Conservation (phyloP, 768 basidiomycete species). For the Rubroboletus pulcherrimus region DNA sequence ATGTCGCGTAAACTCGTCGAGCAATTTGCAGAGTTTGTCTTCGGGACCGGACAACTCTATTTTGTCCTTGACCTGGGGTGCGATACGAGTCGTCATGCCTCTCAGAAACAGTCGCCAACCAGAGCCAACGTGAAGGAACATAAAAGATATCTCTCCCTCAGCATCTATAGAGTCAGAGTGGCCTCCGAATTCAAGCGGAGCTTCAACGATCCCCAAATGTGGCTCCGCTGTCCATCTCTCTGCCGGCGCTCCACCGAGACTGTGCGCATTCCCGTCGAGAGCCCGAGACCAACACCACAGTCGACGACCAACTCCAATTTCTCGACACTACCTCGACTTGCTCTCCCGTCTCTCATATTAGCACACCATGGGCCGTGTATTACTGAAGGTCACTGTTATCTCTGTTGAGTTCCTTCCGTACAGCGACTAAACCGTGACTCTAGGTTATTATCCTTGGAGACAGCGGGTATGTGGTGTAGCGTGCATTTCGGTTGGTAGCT, state of each 20-base stretch:
- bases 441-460: conserved; percentile 99
- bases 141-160: neutral
- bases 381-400: conserved; percentile 65
- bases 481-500: conserved; percentile 6
- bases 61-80: conserved; percentile 28
- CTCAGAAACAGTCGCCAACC: conserved; percentile 12
- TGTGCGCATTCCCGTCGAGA: neutral
- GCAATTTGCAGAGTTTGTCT: conserved; percentile 63
- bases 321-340: neutral
- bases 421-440: conserved; percentile 7
- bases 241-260: conserved; percentile 21
- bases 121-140: conserved; percentile 5
- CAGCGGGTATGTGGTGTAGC: conserved; percentile 64
- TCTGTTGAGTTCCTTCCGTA: neutral
- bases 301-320: neutral
- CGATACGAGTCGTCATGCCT: conserved; percentile 33
- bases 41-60: conserved; percentile 68
- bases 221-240: conserved; percentile 5
- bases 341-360: neutral
- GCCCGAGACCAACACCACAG: conserved; percentile 11
- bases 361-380: conserved; percentile 71
- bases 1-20: conserved; percentile 71
- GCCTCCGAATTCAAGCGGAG: conserved; percentile 24
- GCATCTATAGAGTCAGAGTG: neutral
- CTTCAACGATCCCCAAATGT: conserved; percentile 18